Evolutionary conservation across 257 asterid species (phyloP), one percentile per base, ranked within the genome.

Genomic region (Nicotiana attenuata): DNA sequence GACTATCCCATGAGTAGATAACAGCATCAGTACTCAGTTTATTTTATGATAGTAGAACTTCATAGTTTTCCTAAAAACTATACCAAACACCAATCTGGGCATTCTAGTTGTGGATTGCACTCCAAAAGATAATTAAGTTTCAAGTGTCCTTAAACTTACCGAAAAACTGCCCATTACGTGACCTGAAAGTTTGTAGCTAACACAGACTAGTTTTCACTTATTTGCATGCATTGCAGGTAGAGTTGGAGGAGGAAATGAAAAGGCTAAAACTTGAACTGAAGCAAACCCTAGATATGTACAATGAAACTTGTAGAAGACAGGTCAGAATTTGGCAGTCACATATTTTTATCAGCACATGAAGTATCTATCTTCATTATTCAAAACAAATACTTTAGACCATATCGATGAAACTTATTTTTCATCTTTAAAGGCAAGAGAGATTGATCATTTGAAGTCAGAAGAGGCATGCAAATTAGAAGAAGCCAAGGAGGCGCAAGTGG

Each of bases 181-280:
- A 55, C 61, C n/a, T 65, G 53, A 15, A 67, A 28, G 52, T n/a
- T 73, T 33, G 31, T 73, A 22, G 28, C 17, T 24, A 57, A 15
- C 45, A 41, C 53, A 28, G 41, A 47, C 7, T 19, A 64, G 4
- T 71, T 33, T 47, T 60, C 61, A 22, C 73, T 33, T 45, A 22
- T 38, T 59, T 59, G 4, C 73, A 71, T 83, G 31, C 68, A 64
- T 68, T 82, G 22, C 89, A 89, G 86, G 93, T 82, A 85, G 97
- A 91, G 17, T 13, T 85, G 26, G 98, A 95, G 81, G 97, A 92
- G 1, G 96, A 92, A 89, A 65, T 92, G 87, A 87, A 65, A 86
- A 91, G 91, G 89, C 52, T 92, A 84, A 95, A 89, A 81, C 86
- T 81, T 56, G 94, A 93, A 83, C 68, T 94, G 88, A 88, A 89